Evolutionary conservation across 257 asterid genomes (phyloP).

Genomic region (Eucommia ulmoides): DNA sequence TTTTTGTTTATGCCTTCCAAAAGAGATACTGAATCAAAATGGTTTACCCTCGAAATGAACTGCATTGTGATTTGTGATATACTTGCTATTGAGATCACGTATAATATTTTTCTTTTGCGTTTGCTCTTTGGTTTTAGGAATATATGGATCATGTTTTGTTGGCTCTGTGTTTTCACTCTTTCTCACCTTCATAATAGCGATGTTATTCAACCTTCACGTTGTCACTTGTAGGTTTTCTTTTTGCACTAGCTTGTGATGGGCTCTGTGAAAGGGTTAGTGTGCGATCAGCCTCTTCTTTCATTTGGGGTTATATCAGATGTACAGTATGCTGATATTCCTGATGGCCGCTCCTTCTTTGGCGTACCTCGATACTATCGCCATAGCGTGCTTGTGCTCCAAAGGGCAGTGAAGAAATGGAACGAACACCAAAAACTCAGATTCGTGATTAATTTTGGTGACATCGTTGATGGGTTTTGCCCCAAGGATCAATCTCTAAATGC

Average conservation of each 20-base stretch:
- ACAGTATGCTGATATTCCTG: conserved; percentile 90
- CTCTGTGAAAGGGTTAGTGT: conserved; percentile 30
- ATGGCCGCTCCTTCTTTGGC: conserved; percentile 82
- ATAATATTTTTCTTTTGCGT: too few relatives aligned
- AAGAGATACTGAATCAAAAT: too few relatives aligned
- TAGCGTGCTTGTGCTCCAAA: conserved; percentile 58
- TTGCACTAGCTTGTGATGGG: conserved; percentile 27
- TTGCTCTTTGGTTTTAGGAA: too few relatives aligned
- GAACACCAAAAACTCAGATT: conserved; percentile 30
- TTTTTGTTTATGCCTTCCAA: too few relatives aligned
- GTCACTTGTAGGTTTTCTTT: too few relatives aligned
- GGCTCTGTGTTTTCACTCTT: too few relatives aligned
- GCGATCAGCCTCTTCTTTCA: conserved; percentile 54
- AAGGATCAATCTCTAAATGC: conserved; percentile 55
- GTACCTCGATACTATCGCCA: conserved; percentile 90
- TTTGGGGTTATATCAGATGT: conserved; percentile 95
- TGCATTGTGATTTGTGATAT: too few relatives aligned
- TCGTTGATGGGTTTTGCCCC: conserved; percentile 81
- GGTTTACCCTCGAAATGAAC: too few relatives aligned
- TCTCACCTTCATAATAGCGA: too few relatives aligned
- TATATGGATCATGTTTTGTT: too few relatives aligned
- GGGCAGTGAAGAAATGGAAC: conserved; percentile 64
- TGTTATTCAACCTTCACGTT: too few relatives aligned
- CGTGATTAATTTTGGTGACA: conserved; percentile 75
- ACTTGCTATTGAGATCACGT: too few relatives aligned